Evolutionary conservation across 805 yeast species (phyloP).

Genomic region (Clavispora asparagi): DNA sequence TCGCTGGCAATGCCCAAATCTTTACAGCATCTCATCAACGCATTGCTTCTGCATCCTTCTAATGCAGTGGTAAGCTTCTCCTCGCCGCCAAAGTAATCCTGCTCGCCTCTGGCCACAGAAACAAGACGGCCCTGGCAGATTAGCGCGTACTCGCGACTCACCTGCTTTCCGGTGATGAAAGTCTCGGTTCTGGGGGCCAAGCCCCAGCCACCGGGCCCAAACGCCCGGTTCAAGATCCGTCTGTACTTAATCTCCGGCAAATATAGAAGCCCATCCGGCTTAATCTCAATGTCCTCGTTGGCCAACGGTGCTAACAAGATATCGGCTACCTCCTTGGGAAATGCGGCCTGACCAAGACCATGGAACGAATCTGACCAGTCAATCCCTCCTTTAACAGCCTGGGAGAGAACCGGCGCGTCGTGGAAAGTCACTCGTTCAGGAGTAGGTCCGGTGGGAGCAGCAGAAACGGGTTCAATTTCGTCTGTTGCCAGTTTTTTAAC

Average conservation of each 20-base stretch:
- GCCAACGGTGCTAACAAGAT: constrained; percentile 60
- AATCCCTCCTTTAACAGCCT: constrained; percentile 19
- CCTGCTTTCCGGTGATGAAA: constrained; percentile 61
- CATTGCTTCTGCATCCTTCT: constrained; percentile 96
- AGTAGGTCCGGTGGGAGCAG: neutral
- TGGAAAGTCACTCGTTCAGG: constrained; percentile 11
- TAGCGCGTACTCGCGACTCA: constrained; percentile 87
- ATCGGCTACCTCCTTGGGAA: constrained; percentile 53
- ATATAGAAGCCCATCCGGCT: constrained; percentile 90
- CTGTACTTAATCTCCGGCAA: constrained; percentile 95
- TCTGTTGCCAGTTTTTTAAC: neutral
- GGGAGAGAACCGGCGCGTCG: constrained; percentile 19
- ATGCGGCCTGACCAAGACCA: constrained; percentile 81
- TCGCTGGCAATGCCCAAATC: constrained; percentile 96
- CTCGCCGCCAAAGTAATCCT: constrained; percentile 77
- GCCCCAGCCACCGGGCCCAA: constrained; percentile 99
- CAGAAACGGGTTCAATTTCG: neutral
- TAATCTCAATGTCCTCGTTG: constrained; percentile 78
- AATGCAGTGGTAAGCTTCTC: constrained; percentile 90
- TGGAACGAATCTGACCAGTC: constrained; percentile 87
- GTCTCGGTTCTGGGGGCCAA: constrained; percentile 90
- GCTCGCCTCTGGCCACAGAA: constrained; percentile 92
- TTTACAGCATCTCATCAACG: constrained; percentile 96
- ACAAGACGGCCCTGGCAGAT: constrained; percentile 85
- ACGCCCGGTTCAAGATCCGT: constrained; percentile 79